Evolutionary conservation across 805 yeast genomes (phyloP).

Genomic region (Ogataea haglerorum): DNA sequence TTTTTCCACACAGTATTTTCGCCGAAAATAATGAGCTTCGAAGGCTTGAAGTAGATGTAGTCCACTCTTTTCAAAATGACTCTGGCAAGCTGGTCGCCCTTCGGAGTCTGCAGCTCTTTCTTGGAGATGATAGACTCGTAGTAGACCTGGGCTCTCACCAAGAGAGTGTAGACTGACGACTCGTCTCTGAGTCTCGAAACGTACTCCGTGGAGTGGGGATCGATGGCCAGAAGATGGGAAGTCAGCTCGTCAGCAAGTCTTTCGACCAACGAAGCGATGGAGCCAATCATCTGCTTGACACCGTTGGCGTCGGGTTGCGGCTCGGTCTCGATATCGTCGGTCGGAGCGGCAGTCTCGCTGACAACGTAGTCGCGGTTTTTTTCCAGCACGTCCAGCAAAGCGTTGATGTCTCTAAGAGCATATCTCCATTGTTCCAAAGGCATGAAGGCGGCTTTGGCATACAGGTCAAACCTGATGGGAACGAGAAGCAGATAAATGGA

Average conservation of each 20-base stretch:
- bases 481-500: constrained; percentile 75
- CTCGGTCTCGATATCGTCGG: constrained; percentile 74
- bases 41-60: constrained; percentile 90
- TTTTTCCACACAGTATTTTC: constrained; percentile 76
- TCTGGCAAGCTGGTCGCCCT: constrained; percentile 65
- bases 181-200: constrained; percentile 89
- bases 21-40: constrained; percentile 59
- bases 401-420: constrained; percentile 58
- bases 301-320: constrained; percentile 65
- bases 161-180: constrained; percentile 64
- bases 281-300: constrained; percentile 72
- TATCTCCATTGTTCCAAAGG: constrained; percentile 78
- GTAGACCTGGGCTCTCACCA: constrained; percentile 84
- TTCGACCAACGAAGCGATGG: constrained; percentile 82
- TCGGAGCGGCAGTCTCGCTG: constrained; percentile 64
- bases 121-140: constrained; percentile 61
- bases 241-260: constrained; percentile 93
- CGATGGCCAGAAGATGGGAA: constrained; percentile 80
- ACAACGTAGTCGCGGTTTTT: constrained; percentile 60
- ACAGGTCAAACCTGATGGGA: constrained; percentile 83
- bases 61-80: constrained; percentile 81
- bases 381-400: constrained; percentile 68
- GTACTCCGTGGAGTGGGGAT: constrained; percentile 94
- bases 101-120: constrained; percentile 38
- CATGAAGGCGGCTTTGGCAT: constrained; percentile 64